These are phyloP conservation scores for Ustilago lituana DNA, from an alignment of 1,284 basidiomycete genomes.

Conservation along the genomic window DNA sequence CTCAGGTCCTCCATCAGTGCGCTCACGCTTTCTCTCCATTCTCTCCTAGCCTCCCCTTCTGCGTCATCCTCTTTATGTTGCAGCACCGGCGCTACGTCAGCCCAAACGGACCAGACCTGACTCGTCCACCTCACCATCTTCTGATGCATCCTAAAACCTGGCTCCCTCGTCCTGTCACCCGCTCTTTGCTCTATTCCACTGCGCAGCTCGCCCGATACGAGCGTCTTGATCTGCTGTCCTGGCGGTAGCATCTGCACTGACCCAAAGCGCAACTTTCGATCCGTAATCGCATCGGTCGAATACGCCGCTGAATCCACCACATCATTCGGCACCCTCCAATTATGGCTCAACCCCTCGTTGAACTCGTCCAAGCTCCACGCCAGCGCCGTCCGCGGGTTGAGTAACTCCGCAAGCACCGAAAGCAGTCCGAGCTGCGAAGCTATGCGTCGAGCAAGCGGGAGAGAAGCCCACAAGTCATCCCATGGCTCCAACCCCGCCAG, in stretches of 20 bases:
- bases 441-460: conserved; percentile 18
- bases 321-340: conserved; percentile 32
- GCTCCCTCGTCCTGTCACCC: not conserved
- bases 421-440: conserved; percentile 10
- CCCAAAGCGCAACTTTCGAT: not conserved
- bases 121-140: conserved; percentile 24
- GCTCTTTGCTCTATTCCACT: not conserved
- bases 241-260: conserved; percentile 5
- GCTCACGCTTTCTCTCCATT: not conserved
- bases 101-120: conserved; percentile 1
- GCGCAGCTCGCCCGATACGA: conserved; percentile 20
- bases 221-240: conserved; percentile 36
- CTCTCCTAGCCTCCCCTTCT: not conserved
- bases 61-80: not conserved
- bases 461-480: conserved; percentile 41
- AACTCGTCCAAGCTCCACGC: conserved; percentile 45
- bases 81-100: not conserved
- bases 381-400: conserved; percentile 6
- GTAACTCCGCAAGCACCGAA: not conserved
- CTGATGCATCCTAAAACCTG: conserved; percentile 2
- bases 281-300: conserved; percentile 31
- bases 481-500: conserved; percentile 42
- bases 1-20: conserved; percentile 10
- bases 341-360: conserved; percentile 21
- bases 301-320: conserved; percentile 18